phyloP scores from a whole-genome alignment of 345 rosid species.

The Cardiospermum halicacabum region DNA sequence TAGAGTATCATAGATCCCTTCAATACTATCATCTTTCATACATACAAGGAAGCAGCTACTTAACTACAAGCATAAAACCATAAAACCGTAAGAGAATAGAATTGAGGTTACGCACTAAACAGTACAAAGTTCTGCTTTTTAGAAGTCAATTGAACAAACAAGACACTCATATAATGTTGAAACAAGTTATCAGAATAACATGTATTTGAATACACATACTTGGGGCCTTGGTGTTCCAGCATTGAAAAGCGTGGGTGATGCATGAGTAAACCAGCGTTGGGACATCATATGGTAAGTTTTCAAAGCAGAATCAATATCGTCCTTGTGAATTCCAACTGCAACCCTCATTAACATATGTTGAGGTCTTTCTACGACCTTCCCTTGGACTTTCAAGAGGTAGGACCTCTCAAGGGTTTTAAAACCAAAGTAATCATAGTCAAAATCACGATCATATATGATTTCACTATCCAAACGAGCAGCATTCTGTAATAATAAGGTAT shows the following conservation, averaged over 20 bases:
- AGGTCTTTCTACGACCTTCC: slow-evolving; percentile 82
- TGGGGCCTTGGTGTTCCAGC: slow-evolving; percentile 93
- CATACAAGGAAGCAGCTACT: slow-evolving; percentile 88
- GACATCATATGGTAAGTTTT: slow-evolving; percentile 89
- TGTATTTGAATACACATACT: slow-evolving; percentile 26
- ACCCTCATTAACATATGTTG: slow-evolving; percentile 98
- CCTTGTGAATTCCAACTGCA: slow-evolving; percentile 79
- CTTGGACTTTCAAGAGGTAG: slow-evolving; percentile 81
- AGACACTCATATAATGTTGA: background rate
- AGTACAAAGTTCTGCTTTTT: too few relatives aligned
- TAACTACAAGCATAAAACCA: slow-evolving; percentile 46
- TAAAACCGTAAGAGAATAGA: too few relatives aligned
- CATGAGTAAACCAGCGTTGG: slow-evolving; percentile 96
- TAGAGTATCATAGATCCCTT: slow-evolving; percentile 84
- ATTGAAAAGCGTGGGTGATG: slow-evolving; percentile 90
- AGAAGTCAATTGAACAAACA: too few relatives aligned
- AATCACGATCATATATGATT: slow-evolving; percentile 86
- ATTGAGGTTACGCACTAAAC: too few relatives aligned
- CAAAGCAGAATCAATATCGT: slow-evolving; percentile 66
- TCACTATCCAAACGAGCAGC: slow-evolving; percentile 81
- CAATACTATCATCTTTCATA: slow-evolving; percentile 94
- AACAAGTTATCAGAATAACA: background rate
- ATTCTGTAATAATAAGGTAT: slow-evolving; percentile 42
- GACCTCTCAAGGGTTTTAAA: slow-evolving; percentile 93
- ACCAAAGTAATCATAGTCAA: slow-evolving; percentile 91